Percentiles rank a stretch among this genome's conserved stretches.
Conservation (phyloP, 75 land plant genomes). For the Pinus tabuliformis region DNA sequence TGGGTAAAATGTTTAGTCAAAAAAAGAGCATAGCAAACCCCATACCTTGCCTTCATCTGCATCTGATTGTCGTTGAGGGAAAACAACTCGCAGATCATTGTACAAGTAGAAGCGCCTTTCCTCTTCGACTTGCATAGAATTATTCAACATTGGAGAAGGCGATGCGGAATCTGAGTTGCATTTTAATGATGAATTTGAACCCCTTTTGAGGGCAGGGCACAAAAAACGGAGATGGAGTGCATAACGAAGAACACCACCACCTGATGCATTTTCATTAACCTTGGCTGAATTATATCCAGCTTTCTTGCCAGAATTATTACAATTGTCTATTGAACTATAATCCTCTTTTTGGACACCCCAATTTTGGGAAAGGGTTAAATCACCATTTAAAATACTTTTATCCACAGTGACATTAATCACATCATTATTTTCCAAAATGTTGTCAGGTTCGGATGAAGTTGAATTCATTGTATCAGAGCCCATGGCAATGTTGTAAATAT, state of each 20-base stretch:
- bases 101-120: slow-evolving; percentile 86
- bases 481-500: not conserved
- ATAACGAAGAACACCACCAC: slow-evolving; percentile 72
- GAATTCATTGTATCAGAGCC: not conserved
- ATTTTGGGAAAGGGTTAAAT: not conserved
- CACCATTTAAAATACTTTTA: not conserved
- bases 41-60: slow-evolving; percentile 98
- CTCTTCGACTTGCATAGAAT: slow-evolving; percentile 19
- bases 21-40: slow-evolving; percentile 6
- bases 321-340: slow-evolving; percentile 6
- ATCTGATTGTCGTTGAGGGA: slow-evolving; percentile 98
- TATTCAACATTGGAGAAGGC: slow-evolving; percentile 22
- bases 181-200: slow-evolving; percentile 24
- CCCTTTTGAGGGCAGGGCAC: slow-evolving; percentile 62
- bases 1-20: not conserved
- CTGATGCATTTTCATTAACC: slow-evolving; percentile 35
- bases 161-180: slow-evolving; percentile 41
- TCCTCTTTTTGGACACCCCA: slow-evolving; percentile 6
- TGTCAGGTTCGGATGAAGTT: not conserved
- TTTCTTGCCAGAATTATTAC: slow-evolving; percentile 15
- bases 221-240: slow-evolving; percentile 92
- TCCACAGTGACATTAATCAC: not conserved
- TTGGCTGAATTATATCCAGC: slow-evolving; percentile 20
- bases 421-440: not conserved
- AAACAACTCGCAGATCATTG: slow-evolving; percentile 92